These are phyloP conservation scores for Endocarpon pusillum DNA, from an alignment of 495 filamentous ascomycete genomes.

Conservation along the genomic window DNA sequence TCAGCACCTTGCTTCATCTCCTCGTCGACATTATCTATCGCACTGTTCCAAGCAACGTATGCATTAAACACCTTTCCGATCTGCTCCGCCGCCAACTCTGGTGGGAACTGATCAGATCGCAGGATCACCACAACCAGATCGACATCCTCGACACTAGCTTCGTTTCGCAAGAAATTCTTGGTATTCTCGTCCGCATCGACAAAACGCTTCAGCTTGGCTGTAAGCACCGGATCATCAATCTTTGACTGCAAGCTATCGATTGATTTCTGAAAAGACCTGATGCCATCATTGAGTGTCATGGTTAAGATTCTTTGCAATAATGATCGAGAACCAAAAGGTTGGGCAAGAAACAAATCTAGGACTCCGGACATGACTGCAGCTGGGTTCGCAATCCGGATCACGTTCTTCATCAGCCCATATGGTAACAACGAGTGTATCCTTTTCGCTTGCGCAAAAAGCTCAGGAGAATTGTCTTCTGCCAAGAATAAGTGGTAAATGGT, in stretches of 20 bases:
- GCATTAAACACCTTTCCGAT: conserved; percentile 76
- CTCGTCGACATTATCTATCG: conserved; percentile 78
- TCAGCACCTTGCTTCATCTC: conserved; percentile 77
- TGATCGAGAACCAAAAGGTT: conserved; percentile 79
- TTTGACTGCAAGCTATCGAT: conserved; percentile 61
- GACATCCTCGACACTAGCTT: conserved; percentile 49
- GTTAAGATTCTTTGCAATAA: conserved; percentile 86
- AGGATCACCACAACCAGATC: conserved; percentile 78
- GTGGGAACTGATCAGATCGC: conserved; percentile 51
- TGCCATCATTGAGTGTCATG: conserved; percentile 80
- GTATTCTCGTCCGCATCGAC: conserved; percentile 51
- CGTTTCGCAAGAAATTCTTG: conserved; percentile 55
- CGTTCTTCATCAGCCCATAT: conserved; percentile 85
- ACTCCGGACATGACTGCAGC: conserved; percentile 88
- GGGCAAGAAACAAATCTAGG: conserved; percentile 85
- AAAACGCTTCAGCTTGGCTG: conserved; percentile 65
- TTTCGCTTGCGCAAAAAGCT: conserved; percentile 86
- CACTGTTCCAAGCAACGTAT: conserved; percentile 92
- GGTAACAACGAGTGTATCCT: conserved; percentile 85
- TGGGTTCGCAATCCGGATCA: conserved; percentile 89
- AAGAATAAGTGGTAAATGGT: conserved; percentile 96
- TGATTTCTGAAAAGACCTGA: conserved; percentile 61
- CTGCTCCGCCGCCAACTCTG: conserved; percentile 52
- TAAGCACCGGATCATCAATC: conserved; percentile 64
- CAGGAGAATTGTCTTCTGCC: conserved; percentile 92